Evolutionary conservation across 495 filamentous ascomycete species (phyloP).

Genomic region (Penicillium flavigenum): DNA sequence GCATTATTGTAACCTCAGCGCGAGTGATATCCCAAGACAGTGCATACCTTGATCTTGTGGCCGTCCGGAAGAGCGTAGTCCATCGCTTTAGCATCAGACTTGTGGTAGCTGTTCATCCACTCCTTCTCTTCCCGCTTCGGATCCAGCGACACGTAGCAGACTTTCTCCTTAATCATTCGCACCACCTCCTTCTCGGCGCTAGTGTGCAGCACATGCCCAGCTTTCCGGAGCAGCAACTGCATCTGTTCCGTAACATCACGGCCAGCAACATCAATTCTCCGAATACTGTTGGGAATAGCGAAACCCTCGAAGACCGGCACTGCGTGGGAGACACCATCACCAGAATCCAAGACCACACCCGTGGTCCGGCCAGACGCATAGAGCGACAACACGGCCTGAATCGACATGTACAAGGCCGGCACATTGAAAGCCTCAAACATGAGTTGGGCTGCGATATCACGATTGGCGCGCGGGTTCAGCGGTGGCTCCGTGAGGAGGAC

Average conservation of each 20-base stretch:
- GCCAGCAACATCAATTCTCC: conserved; percentile 95
- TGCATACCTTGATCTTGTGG: conserved; percentile 77
- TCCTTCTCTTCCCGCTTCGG: conserved; percentile 96
- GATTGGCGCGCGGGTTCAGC: conserved; percentile 92
- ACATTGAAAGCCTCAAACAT: conserved; percentile 99
- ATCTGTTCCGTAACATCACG: conserved; percentile 96
- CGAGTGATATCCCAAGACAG: neutral
- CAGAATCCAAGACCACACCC: conserved; percentile 91
- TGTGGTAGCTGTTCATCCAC: conserved; percentile 63
- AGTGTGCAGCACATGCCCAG: conserved; percentile 92
- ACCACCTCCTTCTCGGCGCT: conserved; percentile 98
- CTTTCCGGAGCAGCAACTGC: conserved; percentile 87
- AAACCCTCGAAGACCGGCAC: conserved; percentile 98
- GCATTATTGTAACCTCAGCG: neutral
- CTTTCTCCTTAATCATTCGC: conserved; percentile 91
- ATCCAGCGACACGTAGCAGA: conserved; percentile 87
- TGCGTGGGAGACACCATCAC: conserved; percentile 95
- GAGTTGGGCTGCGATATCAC: conserved; percentile 95
- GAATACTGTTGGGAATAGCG: conserved; percentile 91
- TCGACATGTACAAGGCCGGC: conserved; percentile 91
- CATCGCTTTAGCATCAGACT: conserved; percentile 64
- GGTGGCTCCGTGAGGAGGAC: conserved; percentile 96
- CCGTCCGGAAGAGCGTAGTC: conserved; percentile 93
- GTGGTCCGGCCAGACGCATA: conserved; percentile 97
- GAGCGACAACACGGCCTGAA: conserved; percentile 93